Conservation (phyloP, 352 stramenopile species). For the Albugo laibachii region DNA sequence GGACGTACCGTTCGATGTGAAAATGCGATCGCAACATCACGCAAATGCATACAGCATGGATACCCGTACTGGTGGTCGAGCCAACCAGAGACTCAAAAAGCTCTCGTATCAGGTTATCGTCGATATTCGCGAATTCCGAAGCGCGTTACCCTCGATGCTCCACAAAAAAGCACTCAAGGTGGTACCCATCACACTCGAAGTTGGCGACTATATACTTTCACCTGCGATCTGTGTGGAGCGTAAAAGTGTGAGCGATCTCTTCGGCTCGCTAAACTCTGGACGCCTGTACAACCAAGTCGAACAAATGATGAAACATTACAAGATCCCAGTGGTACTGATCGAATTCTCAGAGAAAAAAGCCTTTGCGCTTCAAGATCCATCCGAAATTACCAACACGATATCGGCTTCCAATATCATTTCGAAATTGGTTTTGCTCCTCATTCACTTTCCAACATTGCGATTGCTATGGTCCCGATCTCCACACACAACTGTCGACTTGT, state of each 20-base stretch:
- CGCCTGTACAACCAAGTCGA: slow-evolving; percentile 90
- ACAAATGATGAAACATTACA: slow-evolving; percentile 66
- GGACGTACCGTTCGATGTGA: slow-evolving; percentile 62
- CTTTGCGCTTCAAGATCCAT: slow-evolving; percentile 73
- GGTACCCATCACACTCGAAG: slow-evolving; percentile 87
- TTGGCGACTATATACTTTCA: slow-evolving; percentile 96
- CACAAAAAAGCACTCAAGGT: slow-evolving; percentile 87
- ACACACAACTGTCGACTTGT: slow-evolving; percentile 77
- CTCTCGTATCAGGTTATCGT: slow-evolving; percentile 42
- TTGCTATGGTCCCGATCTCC: slow-evolving; percentile 90
- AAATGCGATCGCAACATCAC: slow-evolving; percentile 28
- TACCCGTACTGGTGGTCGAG: slow-evolving; percentile 38
- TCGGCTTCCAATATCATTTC: slow-evolving; percentile 83
- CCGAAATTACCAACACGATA: slow-evolving; percentile 87
- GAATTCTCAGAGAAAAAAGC: slow-evolving; percentile 83
- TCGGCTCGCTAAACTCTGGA: slow-evolving; percentile 89
- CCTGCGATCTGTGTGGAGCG: slow-evolving; percentile 94
- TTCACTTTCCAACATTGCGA: slow-evolving; percentile 88
- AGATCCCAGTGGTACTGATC: slow-evolving; percentile 89
- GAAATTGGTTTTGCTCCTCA: slow-evolving; percentile 87
- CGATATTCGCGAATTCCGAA: slow-evolving; percentile 95
- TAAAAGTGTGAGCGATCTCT: slow-evolving; percentile 93
- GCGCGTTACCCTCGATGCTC: slow-evolving; percentile 90
- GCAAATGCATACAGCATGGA: slow-evolving; percentile 56
- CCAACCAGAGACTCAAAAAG: slow-evolving; percentile 14